Evolutionary conservation across 495 filamentous ascomycete species (phyloP).

Genomic region (Xylaria palmicola): DNA sequence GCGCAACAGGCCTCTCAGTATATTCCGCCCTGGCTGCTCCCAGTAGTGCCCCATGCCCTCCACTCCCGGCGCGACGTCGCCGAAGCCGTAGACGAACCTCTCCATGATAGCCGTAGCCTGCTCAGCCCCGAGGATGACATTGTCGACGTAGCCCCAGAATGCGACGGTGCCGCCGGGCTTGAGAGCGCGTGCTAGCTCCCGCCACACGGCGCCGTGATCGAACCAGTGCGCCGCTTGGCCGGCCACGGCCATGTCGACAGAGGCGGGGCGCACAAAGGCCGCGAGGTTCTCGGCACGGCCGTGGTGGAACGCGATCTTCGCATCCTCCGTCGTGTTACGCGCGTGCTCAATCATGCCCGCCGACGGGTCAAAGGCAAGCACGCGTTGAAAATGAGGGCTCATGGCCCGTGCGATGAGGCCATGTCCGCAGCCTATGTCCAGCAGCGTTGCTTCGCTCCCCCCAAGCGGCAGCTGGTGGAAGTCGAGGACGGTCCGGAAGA

Average conservation of each 20-base stretch:
- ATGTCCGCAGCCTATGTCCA: conserved; percentile 64
- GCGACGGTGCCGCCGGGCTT: conserved; percentile 56
- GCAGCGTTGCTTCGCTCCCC: conserved; percentile 35
- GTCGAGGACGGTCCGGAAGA: conserved; percentile 55
- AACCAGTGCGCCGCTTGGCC: conserved; percentile 70
- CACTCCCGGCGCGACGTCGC: conserved; percentile 40
- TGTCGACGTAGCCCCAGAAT: conserved; percentile 65
- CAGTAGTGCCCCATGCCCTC: conserved; percentile 58
- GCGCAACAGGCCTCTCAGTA: conserved; percentile 48
- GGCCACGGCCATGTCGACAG: conserved; percentile 56
- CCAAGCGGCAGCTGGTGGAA: conserved; percentile 44
- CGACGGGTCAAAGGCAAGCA: conserved; percentile 60
- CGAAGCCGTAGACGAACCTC: conserved; percentile 45
- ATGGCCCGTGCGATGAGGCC: conserved; percentile 58
- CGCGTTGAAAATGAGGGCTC: conserved; percentile 44
- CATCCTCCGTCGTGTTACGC: conserved; percentile 38
- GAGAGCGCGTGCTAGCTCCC: conserved; percentile 53
- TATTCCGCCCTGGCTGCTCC: conserved; percentile 58
- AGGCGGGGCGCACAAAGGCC: conserved; percentile 43
- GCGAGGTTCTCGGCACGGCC: conserved; percentile 52
- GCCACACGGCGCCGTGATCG: conserved; percentile 52
- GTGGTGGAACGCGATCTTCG: conserved; percentile 47
- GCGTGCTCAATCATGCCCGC: conserved; percentile 57
- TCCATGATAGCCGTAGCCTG: conserved; percentile 48
- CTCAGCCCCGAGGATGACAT: conserved; percentile 49